Evolutionary conservation across 306 rosid genomes (phyloP).

Genomic region (Prunus mira): DNA sequence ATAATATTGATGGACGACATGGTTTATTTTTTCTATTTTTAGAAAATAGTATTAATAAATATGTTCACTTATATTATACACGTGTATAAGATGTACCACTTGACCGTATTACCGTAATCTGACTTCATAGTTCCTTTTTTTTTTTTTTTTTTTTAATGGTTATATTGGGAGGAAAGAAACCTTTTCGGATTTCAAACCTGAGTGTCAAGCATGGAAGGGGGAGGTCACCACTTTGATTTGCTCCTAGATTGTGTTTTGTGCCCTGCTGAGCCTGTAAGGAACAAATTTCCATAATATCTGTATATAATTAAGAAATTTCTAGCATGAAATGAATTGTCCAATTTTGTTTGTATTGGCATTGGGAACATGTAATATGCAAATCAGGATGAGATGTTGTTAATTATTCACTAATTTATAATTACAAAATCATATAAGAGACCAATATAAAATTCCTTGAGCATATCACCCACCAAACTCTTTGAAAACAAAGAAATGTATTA

Average conservation of each 20-base stretch:
- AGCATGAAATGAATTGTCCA: background rate
- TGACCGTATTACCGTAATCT: fast-evolving
- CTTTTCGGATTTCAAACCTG: too few species aligned
- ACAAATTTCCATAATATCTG: background rate
- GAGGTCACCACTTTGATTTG: background rate
- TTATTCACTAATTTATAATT: background rate
- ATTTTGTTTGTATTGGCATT: background rate
- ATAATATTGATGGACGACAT: too few species aligned
- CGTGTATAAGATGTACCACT: fast-evolving
- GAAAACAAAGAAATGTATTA: background rate
- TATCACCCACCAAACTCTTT: background rate
- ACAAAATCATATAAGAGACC: background rate
- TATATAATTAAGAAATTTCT: background rate
- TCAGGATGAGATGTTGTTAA: background rate
- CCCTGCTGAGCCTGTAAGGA: background rate
- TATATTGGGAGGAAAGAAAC: too few species aligned
- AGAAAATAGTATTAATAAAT: too few species aligned
- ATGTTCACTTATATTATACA: too few species aligned
- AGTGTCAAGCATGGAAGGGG: fast-evolving
- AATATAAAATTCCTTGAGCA: background rate
- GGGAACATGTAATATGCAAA: background rate
- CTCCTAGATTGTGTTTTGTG: background rate
- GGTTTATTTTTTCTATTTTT: too few species aligned
- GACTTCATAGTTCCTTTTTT: too few species aligned
- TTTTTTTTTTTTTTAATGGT: too few species aligned